A percentile compares a stretch with the other conserved stretches of the same genome.
phyloP scores from a whole-genome alignment of 2,329 filamentous ascomycete genomes.

The Paecilomyces formosus region DNA sequence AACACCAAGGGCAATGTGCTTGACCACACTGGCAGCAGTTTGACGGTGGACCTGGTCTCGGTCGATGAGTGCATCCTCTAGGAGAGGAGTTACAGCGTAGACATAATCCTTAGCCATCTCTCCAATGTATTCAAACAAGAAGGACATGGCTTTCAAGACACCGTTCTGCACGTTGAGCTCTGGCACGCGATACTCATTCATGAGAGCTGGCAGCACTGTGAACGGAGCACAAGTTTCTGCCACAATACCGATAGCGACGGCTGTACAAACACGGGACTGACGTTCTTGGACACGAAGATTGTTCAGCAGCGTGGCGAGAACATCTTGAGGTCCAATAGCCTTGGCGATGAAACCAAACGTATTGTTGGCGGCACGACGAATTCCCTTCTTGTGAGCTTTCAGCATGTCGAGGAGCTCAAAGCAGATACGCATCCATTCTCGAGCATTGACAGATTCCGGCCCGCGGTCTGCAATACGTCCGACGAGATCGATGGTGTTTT shows the following conservation, averaged over 20 bases:
- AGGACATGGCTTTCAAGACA: slow-evolving; percentile 92
- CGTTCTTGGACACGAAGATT: slow-evolving; percentile 95
- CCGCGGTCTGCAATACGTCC: slow-evolving; percentile 96
- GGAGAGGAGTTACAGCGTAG: slow-evolving; percentile 89
- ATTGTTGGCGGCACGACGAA: slow-evolving; percentile 96
- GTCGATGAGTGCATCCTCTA: slow-evolving; percentile 96
- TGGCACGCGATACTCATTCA: slow-evolving; percentile 98
- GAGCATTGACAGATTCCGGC: slow-evolving; percentile 89
- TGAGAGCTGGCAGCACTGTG: slow-evolving; percentile 93
- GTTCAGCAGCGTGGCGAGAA: slow-evolving; percentile 89
- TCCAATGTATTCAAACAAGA: slow-evolving; percentile 98
- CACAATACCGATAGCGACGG: slow-evolving; percentile 96
- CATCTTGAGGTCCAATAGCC: slow-evolving; percentile 95
- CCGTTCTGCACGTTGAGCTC: slow-evolving; percentile 99
- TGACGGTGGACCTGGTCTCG: slow-evolving; percentile 96
- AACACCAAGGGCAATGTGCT: slow-evolving; percentile 96
- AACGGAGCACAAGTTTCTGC: slow-evolving; percentile 98
- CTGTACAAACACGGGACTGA: slow-evolving; percentile 96
- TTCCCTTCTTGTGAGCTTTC: slow-evolving; percentile 99
- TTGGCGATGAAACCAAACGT: slow-evolving; percentile 99
- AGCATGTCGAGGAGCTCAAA: slow-evolving; percentile 99
- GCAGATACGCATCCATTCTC: slow-evolving; percentile 99
- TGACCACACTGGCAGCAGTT: slow-evolving; percentile 92
- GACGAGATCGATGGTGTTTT: slow-evolving; percentile 97
- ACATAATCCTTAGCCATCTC: slow-evolving; percentile 99